Evolutionary conservation across 805 yeast genomes (phyloP).

Genomic region (Wickerhamiella sorbophila): DNA sequence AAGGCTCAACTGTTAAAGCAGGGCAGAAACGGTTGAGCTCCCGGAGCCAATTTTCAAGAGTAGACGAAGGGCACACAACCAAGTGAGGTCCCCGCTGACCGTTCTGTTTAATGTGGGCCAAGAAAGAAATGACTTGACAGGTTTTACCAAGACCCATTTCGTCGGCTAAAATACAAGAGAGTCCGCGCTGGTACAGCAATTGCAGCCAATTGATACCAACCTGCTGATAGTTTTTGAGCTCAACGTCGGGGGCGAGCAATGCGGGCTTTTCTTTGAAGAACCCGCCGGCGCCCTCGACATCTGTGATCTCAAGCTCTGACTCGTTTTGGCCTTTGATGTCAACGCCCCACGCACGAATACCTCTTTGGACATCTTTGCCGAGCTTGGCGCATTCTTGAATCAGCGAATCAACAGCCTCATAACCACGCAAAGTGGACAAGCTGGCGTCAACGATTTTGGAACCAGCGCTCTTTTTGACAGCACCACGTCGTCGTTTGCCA

Average conservation of each 20-base stretch:
- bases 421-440: slow-evolving; percentile 61
- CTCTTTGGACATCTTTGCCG: slow-evolving; percentile 54
- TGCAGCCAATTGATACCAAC: slow-evolving; percentile 95
- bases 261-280: slow-evolving; percentile 56
- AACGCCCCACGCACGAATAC: slow-evolving; percentile 84
- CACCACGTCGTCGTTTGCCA: slow-evolving; percentile 26
- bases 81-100: slow-evolving; percentile 69
- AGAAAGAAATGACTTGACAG: slow-evolving; percentile 84
- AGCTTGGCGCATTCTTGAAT: slow-evolving; percentile 69
- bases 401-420: slow-evolving; percentile 87
- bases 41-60: slow-evolving; percentile 93
- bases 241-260: slow-evolving; percentile 45
- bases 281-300: slow-evolving; percentile 27
- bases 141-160: slow-evolving; percentile 98
- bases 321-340: slow-evolving; percentile 38
- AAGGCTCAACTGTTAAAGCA: slow-evolving; percentile 63
- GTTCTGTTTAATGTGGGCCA: slow-evolving; percentile 68
- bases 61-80: slow-evolving; percentile 91
- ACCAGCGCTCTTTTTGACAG: slow-evolving; percentile 47
- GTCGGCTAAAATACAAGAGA: slow-evolving; percentile 92
- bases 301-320: slow-evolving; percentile 48
- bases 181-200: slow-evolving; percentile 55
- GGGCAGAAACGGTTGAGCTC: slow-evolving; percentile 90
- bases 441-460: slow-evolving; percentile 60
- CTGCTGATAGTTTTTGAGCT: slow-evolving; percentile 79